Evolutionary conservation across 257 asterid species (phyloP), one percentile per base, ranked within the genome.

Genomic region (Solanum bukasovii): DNA sequence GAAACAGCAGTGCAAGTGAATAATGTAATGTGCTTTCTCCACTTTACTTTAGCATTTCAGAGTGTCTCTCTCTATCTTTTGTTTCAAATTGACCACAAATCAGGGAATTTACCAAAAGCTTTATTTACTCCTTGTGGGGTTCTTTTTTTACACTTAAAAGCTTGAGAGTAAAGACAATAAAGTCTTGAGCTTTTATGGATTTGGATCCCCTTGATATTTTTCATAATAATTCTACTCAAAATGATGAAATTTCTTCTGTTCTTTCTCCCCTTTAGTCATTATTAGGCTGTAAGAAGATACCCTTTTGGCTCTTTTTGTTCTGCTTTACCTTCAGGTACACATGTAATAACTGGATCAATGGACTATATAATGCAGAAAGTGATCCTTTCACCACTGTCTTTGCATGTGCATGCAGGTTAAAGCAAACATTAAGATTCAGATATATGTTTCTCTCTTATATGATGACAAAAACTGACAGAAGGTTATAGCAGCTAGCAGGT

Each of bases 391-490:
- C n/a, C 27, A 27, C 10, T 81, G 29, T 49, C 70, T 33, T 82
- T 49, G 86, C 86, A 31, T 82, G 70, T 49, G 86, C 42, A 82
- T 82, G 86, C 44, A 82, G 70, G 44, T 20, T 49, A 49, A 82
- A 82, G 86, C 86, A 18, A 49, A 5, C 31, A 82, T 67, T 29
- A 10, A 81, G 29, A 31, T 49, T 49, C 85, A 81, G 65, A 78
- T 25, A 78, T 40, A 38, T n/a, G 21, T 25, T 40, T 78, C 37
- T 78, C 84, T 13, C 7, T 12, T 18, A 44, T 79, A 44, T 79
- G 85, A 46, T 46, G 68, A 81, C 85, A 81, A 81, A 81, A 81
- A 27, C 85, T 81, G 85, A 46, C 85, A 81, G 85, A n/a, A 29
- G 85, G 85, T 27, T 20, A 46, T 20, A 46, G 68, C 67, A 81